Evolutionary conservation across 345 rosid genomes (phyloP), one percentile per base, ranked within the genome.

Genomic region (Eutrema heterophyllum): DNA sequence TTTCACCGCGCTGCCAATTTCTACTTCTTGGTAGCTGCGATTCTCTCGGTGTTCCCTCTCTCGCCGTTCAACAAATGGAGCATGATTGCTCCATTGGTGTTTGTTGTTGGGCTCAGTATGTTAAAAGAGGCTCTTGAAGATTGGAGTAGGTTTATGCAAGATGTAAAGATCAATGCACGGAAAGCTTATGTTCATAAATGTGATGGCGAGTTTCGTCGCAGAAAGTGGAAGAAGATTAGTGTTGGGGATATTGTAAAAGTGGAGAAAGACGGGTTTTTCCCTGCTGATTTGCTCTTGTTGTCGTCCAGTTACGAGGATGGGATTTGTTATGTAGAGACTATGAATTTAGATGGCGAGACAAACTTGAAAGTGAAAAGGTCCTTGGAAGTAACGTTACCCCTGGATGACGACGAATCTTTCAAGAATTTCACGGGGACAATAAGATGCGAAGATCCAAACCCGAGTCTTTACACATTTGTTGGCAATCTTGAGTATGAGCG

Each of bases 321-420:
- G 73, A 87, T 94, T 66, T 91, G 97, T 65, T 94, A 94, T 73
- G 98, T 94, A 39, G 98, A 94, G 87, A 94, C 98, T 35, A 94
- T 94, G 98, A 94, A 94, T 77, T 82, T 94, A 74, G 98, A 94
- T 74, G 98, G 98, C 9, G 98, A 94, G 84, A 94, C 98, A 3
- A 94, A 94, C 83, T 83, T 94, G 84, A 94, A 94, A 84, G 86
- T 90, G 11, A 94, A 92, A 78, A 87, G 95, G 56, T 81, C 92
- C 29, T 79, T 88, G 83, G 97, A 92, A 83, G 91, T 77, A 12
- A 91, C 97, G 26, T 73, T 82, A 36, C 62, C 86, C 11, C 74
- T 88, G 58, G 90, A 88, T 56, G 89, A 90, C 14, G 90, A 89
- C 6, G 92, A 81, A 50, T 55, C 73, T 76, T 95, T 95, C 80